Percentiles rank a stretch among this genome's conserved stretches.
Evolutionary conservation across 352 stramenopile genomes (phyloP).

Genomic region (Phytophthora colocasiae): DNA sequence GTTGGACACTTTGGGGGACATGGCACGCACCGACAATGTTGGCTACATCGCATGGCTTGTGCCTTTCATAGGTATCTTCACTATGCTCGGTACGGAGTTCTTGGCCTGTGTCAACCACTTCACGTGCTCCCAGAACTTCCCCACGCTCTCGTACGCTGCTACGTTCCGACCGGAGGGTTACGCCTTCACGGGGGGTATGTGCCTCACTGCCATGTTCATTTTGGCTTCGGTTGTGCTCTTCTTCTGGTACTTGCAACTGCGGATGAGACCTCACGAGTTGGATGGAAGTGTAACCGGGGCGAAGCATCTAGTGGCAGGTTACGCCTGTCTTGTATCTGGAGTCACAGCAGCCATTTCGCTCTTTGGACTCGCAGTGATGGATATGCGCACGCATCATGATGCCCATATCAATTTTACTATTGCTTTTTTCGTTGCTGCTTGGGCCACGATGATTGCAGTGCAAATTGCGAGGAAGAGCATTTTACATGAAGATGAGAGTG

Average conservation of each 20-base stretch:
- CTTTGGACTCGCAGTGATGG: conserved; percentile 70
- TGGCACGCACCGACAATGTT: conserved; percentile 58
- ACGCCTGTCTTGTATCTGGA: conserved; percentile 43
- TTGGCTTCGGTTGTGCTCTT: conserved; percentile 61
- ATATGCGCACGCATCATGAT: conserved; percentile 82
- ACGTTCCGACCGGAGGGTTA: conserved; percentile 75
- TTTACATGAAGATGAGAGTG: conserved; percentile 41
- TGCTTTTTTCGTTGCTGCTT: conserved; percentile 79
- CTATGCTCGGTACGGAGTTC: conserved; percentile 75
- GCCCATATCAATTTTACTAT: conserved; percentile 78
- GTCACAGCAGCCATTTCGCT: conserved; percentile 52
- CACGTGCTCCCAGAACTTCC: conserved; percentile 73
- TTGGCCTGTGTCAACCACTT: conserved; percentile 81
- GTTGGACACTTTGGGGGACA: conserved; percentile 28
- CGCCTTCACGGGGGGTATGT: conserved; percentile 84
- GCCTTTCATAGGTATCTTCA: conserved; percentile 70
- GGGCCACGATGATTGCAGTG: conserved; percentile 67
- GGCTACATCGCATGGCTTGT: conserved; percentile 77
- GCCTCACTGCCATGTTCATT: conserved; percentile 79
- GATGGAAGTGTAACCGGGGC: conserved; percentile 4
- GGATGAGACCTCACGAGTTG: conserved; percentile 24
- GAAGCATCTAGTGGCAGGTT: conserved; percentile 12
- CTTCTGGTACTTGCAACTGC: conserved; percentile 73
- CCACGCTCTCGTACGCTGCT: conserved; percentile 87
- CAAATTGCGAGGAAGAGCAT: conserved; percentile 58